Conservation (phyloP, 306 rosid genomes). For the Amphicarpaea edgeworthii region DNA sequence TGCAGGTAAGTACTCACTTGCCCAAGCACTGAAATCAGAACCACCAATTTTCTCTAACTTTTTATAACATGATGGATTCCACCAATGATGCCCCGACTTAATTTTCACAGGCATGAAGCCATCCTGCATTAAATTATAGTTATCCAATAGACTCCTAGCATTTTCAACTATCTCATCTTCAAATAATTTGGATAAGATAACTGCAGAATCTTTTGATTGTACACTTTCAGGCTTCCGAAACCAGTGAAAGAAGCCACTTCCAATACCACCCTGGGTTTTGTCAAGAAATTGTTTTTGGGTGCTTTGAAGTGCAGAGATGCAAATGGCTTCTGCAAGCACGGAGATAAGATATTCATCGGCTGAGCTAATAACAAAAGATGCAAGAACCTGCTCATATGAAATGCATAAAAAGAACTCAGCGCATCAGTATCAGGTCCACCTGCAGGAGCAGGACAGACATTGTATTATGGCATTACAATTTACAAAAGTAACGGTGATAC, state of each 20-base stretch:
- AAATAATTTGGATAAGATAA: constrained; percentile 66
- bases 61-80: constrained; percentile 66
- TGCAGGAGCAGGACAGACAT: constrained; percentile 90
- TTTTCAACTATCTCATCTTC: constrained; percentile 85
- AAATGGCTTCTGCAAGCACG: constrained; percentile 81
- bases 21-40: constrained; percentile 82
- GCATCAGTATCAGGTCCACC: constrained; percentile 91
- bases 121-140: constrained; percentile 60
- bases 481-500: constrained; percentile 42
- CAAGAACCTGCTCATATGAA: constrained; percentile 89
- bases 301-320: constrained; percentile 74
- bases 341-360: constrained; percentile 69
- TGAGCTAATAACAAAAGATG: constrained; percentile 75
- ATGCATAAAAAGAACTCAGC: constrained; percentile 90
- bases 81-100: constrained; percentile 61
- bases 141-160: constrained; percentile 70
- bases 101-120: constrained; percentile 50
- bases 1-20: constrained; percentile 79
- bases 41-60: constrained; percentile 92
- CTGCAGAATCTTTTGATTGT: constrained; percentile 73
- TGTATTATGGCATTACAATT: constrained; percentile 67
- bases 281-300: constrained; percentile 71
- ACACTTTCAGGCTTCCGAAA: constrained; percentile 63
- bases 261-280: constrained; percentile 51
- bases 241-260: constrained; percentile 64